Evolutionary conservation across 2,329 filamentous ascomycete species (phyloP), one percentile per base, ranked within the genome.

Genomic region (Calonectria naviculata): DNA sequence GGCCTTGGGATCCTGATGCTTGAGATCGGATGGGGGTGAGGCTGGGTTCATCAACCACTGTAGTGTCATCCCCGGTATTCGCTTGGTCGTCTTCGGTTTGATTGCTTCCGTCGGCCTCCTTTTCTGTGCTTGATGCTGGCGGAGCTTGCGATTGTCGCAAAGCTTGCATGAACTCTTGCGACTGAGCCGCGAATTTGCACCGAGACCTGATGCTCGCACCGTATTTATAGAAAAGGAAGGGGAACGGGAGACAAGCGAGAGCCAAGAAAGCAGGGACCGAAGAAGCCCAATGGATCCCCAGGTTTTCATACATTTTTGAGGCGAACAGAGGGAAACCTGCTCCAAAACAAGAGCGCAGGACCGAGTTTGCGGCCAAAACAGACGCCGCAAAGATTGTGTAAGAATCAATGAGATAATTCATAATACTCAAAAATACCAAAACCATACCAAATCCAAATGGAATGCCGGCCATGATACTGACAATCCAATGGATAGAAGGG

Each of bases 311-410:
- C 56, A 61, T 44, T 2, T 24, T 19, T 5, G 56, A 29, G 15
- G 56, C 38, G 19, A 61, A 61, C 56, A 61, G 31, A 44, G 56
- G 56, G 41, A 61, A 61, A 17, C 31, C 56, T 15, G 56, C 56
- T 28, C 56, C 56, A 12, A 61, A 61, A 31, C 36, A 44, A 15
- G 56, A 61, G 56, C 56, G 56, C 38, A 61, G 38, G 19, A 61
- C 38, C 13, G 56, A 61, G 17, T 61, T 61, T 4, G 56, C 56
- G 7, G 56, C 56, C 56, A 61, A 24, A 41, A 61, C 56, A 13
- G 56, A 61, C 12, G 56, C 56, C 5, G 56, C 56, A 44, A 61
- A 61, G 36, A 61, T 44, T n/a, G 56, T 61, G 56, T 61, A 61
- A 5, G 56, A 41, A 24, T 61, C 56, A 31, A 61, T 61, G 26